Conservation (phyloP, 1,284 basidiomycete species). For the Malassezia brasiliensis region DNA sequence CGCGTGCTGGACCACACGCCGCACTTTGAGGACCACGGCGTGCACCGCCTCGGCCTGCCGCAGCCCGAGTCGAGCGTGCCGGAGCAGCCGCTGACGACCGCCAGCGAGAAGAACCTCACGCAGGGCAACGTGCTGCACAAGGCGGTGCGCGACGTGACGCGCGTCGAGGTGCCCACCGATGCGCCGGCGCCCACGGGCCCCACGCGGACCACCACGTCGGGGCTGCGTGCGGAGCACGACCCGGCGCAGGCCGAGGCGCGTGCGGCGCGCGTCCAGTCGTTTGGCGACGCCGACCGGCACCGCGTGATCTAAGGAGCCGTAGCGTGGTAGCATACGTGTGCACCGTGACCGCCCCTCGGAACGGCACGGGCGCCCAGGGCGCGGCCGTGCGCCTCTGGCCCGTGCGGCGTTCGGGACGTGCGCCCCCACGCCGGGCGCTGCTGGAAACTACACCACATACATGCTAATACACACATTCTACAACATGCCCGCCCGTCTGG, state of each 20-base stretch:
- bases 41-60: conserved; percentile 4
- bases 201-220: background rate
- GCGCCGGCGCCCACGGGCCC: background rate
- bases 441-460: background rate
- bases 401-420: no score
- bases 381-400: no score
- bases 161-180: background rate
- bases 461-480: background rate
- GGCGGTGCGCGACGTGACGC: conserved; percentile 4
- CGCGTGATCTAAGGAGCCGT: conserved; percentile 4
- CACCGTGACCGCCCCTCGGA: no score
- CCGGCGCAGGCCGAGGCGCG: background rate
- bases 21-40: background rate
- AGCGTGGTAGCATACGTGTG: no score
- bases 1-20: conserved; percentile 5
- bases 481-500: no score
- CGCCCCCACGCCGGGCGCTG: no score
- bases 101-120: conserved; percentile 1
- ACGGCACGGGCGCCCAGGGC: no score
- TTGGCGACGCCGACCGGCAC: background rate
- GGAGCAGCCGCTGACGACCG: background rate
- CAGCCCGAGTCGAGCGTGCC: conserved; percentile 7
- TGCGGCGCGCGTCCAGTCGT: background rate
- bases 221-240: background rate
- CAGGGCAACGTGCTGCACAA: conserved; percentile 12